Evolutionary conservation across 208 protist genomes (phyloP).

Genomic region (Wallacemonas rigidus): DNA sequence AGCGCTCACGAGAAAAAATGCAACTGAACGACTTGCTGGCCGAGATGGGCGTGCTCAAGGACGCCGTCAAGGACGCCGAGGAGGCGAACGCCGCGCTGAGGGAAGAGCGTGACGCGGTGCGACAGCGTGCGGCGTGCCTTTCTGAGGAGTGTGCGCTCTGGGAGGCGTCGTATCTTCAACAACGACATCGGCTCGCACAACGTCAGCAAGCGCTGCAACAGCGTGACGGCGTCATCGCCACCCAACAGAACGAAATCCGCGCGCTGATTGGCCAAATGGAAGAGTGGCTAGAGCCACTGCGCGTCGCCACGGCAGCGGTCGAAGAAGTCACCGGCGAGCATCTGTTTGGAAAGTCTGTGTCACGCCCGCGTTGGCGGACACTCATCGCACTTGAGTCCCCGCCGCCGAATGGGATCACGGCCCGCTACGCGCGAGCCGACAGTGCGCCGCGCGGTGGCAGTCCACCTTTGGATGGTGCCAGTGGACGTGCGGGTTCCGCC

Average conservation of each 20-base stretch:
- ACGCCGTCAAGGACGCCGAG: conserved; percentile 38
- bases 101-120: conserved; percentile 48
- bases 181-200: conserved; percentile 11
- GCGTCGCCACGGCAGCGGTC: conserved; percentile 3
- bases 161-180: conserved; percentile 50
- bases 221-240: conserved; percentile 24
- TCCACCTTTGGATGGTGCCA: too few relatives aligned
- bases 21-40: conserved; percentile 36
- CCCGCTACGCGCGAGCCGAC: not conserved
- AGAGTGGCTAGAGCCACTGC: conserved; percentile 30
- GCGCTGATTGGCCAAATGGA: conserved; percentile 40
- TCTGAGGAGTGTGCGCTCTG: conserved; percentile 70
- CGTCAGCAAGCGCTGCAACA: conserved; percentile 33
- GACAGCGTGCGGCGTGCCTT: conserved; percentile 25
- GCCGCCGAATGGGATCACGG: not conserved
- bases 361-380: conserved; percentile 17
- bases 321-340: conserved; percentile 13
- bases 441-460: not conserved
- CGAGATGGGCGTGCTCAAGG: conserved; percentile 47
- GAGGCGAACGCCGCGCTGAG: conserved; percentile 41
- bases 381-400: conserved; percentile 21
- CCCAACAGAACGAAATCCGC: conserved; percentile 36
- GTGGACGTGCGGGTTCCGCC: too few relatives aligned
- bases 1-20: conserved; percentile 40
- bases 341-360: conserved; percentile 2